Percentiles rank a stretch among this genome's conserved stretches.
Conservation (phyloP, 345 rosid species). For the Syzygium aqueum region DNA sequence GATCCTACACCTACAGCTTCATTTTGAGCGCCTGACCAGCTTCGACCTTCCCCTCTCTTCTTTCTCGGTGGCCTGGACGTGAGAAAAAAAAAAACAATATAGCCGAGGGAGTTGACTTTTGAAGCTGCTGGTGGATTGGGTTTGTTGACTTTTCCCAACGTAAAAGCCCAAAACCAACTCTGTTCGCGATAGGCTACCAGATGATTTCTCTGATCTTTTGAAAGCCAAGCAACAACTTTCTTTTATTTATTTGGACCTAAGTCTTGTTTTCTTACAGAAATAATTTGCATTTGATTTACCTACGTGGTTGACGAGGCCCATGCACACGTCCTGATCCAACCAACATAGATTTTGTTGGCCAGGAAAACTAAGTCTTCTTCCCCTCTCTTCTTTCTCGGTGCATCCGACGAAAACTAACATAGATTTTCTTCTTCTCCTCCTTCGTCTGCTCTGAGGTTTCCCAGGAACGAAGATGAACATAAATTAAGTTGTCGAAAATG, state of each 20-base stretch:
- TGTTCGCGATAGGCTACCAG: neutral
- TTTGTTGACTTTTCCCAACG: neutral
- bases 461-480: neutral
- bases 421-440: neutral
- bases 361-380: too few species aligned
- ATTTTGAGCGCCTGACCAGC: neutral
- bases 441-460: neutral
- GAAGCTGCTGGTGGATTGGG: neutral
- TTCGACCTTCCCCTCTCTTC: neutral
- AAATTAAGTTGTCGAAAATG: neutral
- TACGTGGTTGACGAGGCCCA: neutral
- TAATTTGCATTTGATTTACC: neutral
- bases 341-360: neutral
- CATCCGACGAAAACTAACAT: neutral
- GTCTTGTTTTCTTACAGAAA: neutral
- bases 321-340: neutral
- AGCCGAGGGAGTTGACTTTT: neutral
- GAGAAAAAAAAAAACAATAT: too few species aligned
- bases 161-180: constrained; percentile 15
- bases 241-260: fast-evolving
- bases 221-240: neutral
- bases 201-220: neutral
- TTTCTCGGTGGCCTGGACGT: neutral
- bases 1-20: too few species aligned
- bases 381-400: too few species aligned